Percentiles rank a stretch among this genome's conserved stretches.
phyloP scores from a whole-genome alignment of 257 asterid genomes.

The Plantago elongata region DNA sequence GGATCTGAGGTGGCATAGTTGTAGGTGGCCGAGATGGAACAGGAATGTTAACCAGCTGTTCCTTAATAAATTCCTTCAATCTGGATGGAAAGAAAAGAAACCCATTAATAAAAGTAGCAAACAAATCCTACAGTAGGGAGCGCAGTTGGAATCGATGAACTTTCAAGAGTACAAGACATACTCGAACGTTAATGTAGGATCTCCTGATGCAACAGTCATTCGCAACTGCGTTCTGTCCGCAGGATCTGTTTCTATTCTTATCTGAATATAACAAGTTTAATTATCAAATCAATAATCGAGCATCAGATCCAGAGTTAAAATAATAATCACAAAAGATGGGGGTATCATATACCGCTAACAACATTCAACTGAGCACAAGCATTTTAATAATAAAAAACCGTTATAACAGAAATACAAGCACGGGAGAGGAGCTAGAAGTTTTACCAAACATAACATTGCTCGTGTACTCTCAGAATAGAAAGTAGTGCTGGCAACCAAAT shows the following conservation, averaged over 20 bases:
- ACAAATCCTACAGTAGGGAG: background rate
- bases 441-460: constrained; percentile 93
- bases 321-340: too few species aligned
- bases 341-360: too few species aligned
- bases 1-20: constrained; percentile 49
- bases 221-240: constrained; percentile 94
- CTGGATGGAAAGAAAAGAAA: constrained; percentile 26
- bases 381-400: background rate
- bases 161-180: constrained; percentile 30
- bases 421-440: constrained; percentile 23
- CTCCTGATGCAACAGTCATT: constrained; percentile 87
- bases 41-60: constrained; percentile 60
- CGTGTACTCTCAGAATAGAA: constrained; percentile 82
- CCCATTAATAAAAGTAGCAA: constrained; percentile 11
- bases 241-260: constrained; percentile 94
- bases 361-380: constrained; percentile 2
- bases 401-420: background rate
- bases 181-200: constrained; percentile 77
- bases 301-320: background rate
- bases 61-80: constrained; percentile 81
- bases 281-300: constrained; percentile 5
- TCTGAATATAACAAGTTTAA: constrained; percentile 31
- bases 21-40: constrained; percentile 44
- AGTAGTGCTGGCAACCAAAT: constrained; percentile 83
- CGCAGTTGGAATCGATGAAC: constrained; percentile 9